Evolutionary conservation across 1,284 basidiomycete genomes (phyloP).

Genomic region (Leccinum solheimii): DNA sequence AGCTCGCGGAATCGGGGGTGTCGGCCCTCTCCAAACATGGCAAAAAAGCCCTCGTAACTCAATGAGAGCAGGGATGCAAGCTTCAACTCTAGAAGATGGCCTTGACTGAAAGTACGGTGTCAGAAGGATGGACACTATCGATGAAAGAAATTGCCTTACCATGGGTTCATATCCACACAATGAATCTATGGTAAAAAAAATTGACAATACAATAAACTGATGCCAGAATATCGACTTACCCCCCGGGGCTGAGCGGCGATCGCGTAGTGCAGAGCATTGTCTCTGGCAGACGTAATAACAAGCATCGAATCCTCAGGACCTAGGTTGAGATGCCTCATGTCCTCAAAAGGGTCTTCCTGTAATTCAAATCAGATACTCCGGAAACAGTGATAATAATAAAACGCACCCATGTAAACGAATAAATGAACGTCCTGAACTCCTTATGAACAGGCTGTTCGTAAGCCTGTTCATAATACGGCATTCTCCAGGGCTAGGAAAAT

Average conservation of each 20-base stretch:
- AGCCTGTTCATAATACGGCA: slow-evolving; percentile 54
- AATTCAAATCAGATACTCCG: slow-evolving; percentile 7
- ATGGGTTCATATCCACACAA: slow-evolving; percentile 74
- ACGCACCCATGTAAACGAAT: slow-evolving; percentile 60
- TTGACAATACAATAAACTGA: neutral
- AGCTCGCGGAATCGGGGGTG: slow-evolving; percentile 64
- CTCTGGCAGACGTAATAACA: slow-evolving; percentile 79
- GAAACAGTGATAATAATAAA: neutral
- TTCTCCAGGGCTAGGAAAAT: slow-evolving; percentile 55
- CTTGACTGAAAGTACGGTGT: slow-evolving; percentile 48
- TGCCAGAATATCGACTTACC: slow-evolving; percentile 29
- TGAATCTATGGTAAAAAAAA: slow-evolving; percentile 51
- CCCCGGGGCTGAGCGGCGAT: slow-evolving; percentile 61
- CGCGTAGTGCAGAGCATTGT: slow-evolving; percentile 83
- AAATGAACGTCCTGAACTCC: slow-evolving; percentile 78
- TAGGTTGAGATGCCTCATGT: slow-evolving; percentile 69
- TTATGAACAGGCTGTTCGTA: slow-evolving; percentile 69
- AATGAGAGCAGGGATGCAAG: slow-evolving; percentile 68
- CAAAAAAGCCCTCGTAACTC: slow-evolving; percentile 70
- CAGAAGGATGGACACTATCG: slow-evolving; percentile 6
- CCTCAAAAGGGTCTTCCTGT: slow-evolving; percentile 76
- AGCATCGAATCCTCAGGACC: slow-evolving; percentile 68
- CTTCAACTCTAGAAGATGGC: slow-evolving; percentile 80
- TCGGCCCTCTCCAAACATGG: slow-evolving; percentile 70
- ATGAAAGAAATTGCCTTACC: slow-evolving; percentile 31